These are phyloP conservation scores for Boletus speciosus DNA, from an alignment of 768 basidiomycete species.

Conservation along the genomic window DNA sequence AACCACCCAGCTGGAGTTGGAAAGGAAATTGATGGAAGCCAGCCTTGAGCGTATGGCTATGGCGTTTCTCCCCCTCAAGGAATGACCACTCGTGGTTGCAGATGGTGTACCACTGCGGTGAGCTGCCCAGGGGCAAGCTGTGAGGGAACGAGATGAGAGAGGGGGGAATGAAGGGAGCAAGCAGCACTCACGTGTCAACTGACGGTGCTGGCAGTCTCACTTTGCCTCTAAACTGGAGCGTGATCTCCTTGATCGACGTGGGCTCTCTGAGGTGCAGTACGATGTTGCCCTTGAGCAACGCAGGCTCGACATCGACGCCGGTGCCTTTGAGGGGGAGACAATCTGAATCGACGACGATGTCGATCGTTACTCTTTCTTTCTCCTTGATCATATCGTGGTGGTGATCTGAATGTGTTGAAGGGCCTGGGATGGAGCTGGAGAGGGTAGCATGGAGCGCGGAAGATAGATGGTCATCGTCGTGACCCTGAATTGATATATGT, in stretches of 20 bases:
- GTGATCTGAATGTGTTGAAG: constrained; percentile 20
- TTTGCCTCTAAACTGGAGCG: constrained; percentile 81
- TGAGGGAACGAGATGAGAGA: not conserved
- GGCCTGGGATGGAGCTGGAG: constrained; percentile 24
- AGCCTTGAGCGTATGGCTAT: constrained; percentile 90
- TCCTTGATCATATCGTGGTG: constrained; percentile 42
- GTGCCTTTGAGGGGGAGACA: constrained; percentile 71
- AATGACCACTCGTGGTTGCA: constrained; percentile 92
- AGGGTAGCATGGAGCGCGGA: constrained; percentile 40
- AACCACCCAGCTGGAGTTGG: constrained; percentile 79
- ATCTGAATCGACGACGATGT: constrained; percentile 73
- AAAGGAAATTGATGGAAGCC: constrained; percentile 93
- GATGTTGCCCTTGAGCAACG: constrained; percentile 76
- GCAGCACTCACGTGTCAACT: constrained; percentile 54
- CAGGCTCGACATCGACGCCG: constrained; percentile 81
- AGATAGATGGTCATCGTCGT: constrained; percentile 34
- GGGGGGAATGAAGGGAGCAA: constrained; percentile 2
- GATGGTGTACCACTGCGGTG: constrained; percentile 55
- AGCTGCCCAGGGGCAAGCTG: constrained; percentile 22
- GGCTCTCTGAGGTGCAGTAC: constrained; percentile 76
- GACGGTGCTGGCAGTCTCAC: constrained; percentile 61
- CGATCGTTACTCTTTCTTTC: constrained; percentile 55
- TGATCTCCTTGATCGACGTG: constrained; percentile 81
- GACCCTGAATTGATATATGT: constrained; percentile 22
- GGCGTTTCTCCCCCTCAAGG: constrained; percentile 76